Evolutionary conservation across 306 rosid species (phyloP).

Genomic region (Delonix regia): DNA sequence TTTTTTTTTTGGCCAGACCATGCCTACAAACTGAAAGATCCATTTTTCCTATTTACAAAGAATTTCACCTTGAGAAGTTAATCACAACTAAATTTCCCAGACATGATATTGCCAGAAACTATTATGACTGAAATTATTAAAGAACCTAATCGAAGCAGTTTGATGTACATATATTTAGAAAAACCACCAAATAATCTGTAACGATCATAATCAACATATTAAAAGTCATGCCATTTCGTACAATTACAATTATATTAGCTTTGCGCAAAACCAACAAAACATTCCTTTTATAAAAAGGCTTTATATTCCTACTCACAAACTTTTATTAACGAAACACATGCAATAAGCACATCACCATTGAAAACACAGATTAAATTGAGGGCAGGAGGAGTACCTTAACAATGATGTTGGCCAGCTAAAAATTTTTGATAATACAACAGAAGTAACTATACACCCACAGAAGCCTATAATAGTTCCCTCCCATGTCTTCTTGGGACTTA

Average conservation of each 20-base stretch:
- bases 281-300: neutral
- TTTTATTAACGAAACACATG: neutral
- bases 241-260: neutral
- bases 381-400: conserved; percentile 59
- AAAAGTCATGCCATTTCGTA: neutral
- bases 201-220: neutral
- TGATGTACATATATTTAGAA: neutral
- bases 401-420: conserved; percentile 85
- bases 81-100: neutral
- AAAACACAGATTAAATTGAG: conserved; percentile 32
- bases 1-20: no score
- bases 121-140: neutral
- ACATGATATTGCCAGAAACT: neutral
- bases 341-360: neutral
- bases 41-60: neutral
- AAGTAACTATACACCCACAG: conserved; percentile 86
- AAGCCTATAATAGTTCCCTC: conserved; percentile 94
- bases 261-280: neutral
- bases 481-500: conserved; percentile 99
- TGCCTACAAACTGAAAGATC: neutral
- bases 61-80: conserved; percentile 5
- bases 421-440: conserved; percentile 63
- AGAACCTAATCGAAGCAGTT: neutral
- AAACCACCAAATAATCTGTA: neutral
- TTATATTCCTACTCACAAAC: neutral